Conservation (phyloP, 192 early-diverging fungal species). For the Chytriomyces confervae region DNA sequence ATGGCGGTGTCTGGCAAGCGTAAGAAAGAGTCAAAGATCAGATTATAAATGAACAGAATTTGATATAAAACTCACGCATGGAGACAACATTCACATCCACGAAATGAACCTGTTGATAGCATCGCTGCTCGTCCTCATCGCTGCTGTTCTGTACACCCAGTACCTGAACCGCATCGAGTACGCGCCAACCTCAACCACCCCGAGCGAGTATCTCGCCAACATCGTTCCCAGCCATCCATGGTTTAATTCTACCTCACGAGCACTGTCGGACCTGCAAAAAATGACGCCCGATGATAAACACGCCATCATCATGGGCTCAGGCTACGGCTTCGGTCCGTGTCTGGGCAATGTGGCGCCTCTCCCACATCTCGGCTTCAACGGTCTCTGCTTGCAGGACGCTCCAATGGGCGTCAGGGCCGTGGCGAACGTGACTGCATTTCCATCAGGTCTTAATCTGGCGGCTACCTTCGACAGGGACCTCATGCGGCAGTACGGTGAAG, state of each 20-base stretch:
- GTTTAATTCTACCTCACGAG: conserved; percentile 24
- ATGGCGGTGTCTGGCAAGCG: no score
- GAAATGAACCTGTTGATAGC: no score
- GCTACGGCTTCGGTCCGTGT: conserved; percentile 36
- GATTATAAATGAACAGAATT: no score
- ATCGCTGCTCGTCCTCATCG: no score
- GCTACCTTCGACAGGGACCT: conserved; percentile 58
- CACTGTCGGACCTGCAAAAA: not conserved
- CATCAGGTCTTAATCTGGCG: conserved; percentile 60
- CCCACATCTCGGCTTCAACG: conserved; percentile 49
- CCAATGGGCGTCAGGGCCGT: conserved; percentile 51
- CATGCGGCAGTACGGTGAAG: conserved; percentile 51
- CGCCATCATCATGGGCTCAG: not conserved
- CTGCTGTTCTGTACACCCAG: no score
- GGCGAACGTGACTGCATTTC: conserved; percentile 50
- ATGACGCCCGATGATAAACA: conserved; percentile 11
- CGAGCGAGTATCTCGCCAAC: not conserved
- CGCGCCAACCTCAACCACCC: no score
- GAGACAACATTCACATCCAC: no score
- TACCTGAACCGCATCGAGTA: no score
- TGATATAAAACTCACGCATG: no score
- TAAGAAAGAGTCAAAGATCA: no score
- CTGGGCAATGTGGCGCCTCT: conserved; percentile 55
- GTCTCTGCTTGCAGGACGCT: conserved; percentile 61
- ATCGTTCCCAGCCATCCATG: conserved; percentile 17